Evolutionary conservation across 805 yeast species (phyloP).

Genomic region (Tetrapisispora phaffii): DNA sequence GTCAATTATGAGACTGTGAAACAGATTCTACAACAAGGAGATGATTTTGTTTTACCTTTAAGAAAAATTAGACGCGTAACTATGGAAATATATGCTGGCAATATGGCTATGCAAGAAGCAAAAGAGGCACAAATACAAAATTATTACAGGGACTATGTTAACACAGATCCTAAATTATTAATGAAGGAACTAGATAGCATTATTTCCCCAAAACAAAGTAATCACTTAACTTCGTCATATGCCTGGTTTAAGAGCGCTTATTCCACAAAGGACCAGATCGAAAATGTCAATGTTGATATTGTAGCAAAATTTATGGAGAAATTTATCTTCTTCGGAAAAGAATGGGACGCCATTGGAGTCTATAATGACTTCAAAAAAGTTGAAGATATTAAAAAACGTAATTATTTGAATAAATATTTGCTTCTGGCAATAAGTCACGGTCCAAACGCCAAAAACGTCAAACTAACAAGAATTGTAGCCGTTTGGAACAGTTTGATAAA

Average conservation of each 20-base stretch:
- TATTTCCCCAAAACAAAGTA: neutral
- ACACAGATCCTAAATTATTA: constrained; percentile 7
- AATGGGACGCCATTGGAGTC: constrained; percentile 14
- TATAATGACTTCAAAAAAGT: constrained; percentile 15
- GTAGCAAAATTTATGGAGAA: constrained; percentile 19
- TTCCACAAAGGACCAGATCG: neutral
- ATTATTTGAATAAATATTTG: constrained; percentile 12
- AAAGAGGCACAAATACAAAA: constrained; percentile 3
- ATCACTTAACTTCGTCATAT: neutral
- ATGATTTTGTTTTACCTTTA: constrained; percentile 9
- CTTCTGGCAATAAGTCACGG: constrained; percentile 18
- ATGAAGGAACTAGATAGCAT: constrained; percentile 7
- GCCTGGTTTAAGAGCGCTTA: neutral
- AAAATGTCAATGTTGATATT: constrained; percentile 8
- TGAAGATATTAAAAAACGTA: neutral
- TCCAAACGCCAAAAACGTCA: constrained; percentile 6
- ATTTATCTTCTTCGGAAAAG: constrained; percentile 12
- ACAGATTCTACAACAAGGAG: constrained; percentile 16
- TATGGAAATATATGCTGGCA: neutral
- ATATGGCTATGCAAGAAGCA: neutral
- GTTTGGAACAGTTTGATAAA: constrained; percentile 25
- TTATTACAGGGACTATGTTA: constrained; percentile 8
- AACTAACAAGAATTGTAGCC: constrained; percentile 21
- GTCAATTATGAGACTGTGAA: constrained; percentile 15
- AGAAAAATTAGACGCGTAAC: constrained; percentile 3